Evolutionary conservation across 1,284 basidiomycete species (phyloP), one percentile per base, ranked within the genome.

Genomic region (Rhodofomes roseus): DNA sequence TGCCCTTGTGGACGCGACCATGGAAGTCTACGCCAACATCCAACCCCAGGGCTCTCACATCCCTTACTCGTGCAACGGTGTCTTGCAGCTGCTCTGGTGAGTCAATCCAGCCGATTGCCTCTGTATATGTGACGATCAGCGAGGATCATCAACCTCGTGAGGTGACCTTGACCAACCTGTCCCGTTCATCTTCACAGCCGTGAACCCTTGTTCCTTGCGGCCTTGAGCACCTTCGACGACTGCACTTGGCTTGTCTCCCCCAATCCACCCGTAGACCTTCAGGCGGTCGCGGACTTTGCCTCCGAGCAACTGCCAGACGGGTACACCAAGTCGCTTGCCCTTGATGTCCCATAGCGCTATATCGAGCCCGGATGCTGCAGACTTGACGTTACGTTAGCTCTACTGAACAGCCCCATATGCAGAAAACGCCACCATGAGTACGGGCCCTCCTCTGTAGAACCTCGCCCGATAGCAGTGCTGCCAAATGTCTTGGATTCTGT

Each of bases 111-210:
- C 71, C 75, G 4, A 79, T 65, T 1, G 73, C 72, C 31, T 79
- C 80, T 82, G 55, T 9, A 41, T n/a, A n/a, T 12, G 20, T n/a
- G 3, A 12, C 16, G 1, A 14, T 34, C 16, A 29, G 16, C 1
- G 11, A 16, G 14, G 27, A 18, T 2, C 18, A 12, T 18, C 2
- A 9, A 22, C 4, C 12, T 29, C 14, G 25, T 44, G 20, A 23
- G 25, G 4, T 48, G n/a, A 43, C 22, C 37, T 6, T 20, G n/a
- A 16, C 71, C 41, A 59, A 81, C 83, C 79, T 14, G 82, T 85
- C 8, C 79, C 88, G 68, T 92, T 92, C 89, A 90, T 92, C 77
- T 89, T 89, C 51, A 92, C 88, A 2, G 85, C 83, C 0, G 84
- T 87, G 71, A 92, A 92, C 2, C 89, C 89, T 70, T 92, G 85